Evolutionary conservation across 1,139 yeast species (phyloP).

Genomic region (Kurtzmaniella quercitrusa): DNA sequence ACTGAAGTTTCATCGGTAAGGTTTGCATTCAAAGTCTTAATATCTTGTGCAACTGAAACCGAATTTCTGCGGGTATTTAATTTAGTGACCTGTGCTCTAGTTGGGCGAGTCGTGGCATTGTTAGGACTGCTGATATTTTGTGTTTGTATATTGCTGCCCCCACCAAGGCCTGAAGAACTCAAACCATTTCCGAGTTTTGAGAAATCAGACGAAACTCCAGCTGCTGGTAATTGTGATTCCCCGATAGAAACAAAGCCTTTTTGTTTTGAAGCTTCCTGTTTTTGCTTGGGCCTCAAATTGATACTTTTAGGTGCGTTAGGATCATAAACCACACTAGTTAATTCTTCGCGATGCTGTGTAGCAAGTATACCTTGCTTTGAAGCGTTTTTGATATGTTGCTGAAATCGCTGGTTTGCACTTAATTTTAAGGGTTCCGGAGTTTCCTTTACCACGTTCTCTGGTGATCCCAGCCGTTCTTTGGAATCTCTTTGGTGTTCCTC

Average conservation of each 20-base stretch:
- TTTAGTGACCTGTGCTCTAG: conserved; percentile 31
- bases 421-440: conserved; percentile 14
- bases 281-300: conserved; percentile 15
- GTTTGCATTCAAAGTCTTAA: conserved; percentile 6
- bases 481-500: conserved; percentile 17
- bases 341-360: conserved; percentile 36
- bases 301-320: conserved; percentile 35
- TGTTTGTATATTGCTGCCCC: neutral
- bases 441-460: conserved; percentile 5
- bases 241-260: conserved; percentile 9
- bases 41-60: conserved; percentile 9
- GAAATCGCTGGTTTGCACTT: conserved; percentile 40
- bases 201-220: neutral
- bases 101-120: conserved; percentile 5
- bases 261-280: conserved; percentile 1
- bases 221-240: conserved; percentile 2
- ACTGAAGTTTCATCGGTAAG: conserved; percentile 4
- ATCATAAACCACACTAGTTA: conserved; percentile 38
- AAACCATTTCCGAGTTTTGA: conserved; percentile 1
- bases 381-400: conserved; percentile 37
- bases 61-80: conserved; percentile 29
- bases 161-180: neutral
- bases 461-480: neutral
- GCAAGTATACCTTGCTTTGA: conserved; percentile 36
- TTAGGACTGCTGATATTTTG: conserved; percentile 3